phyloP scores from a whole-genome alignment of 202 grass and related monocot genomes.

The Thinopyrum obtusiflorum region DNA sequence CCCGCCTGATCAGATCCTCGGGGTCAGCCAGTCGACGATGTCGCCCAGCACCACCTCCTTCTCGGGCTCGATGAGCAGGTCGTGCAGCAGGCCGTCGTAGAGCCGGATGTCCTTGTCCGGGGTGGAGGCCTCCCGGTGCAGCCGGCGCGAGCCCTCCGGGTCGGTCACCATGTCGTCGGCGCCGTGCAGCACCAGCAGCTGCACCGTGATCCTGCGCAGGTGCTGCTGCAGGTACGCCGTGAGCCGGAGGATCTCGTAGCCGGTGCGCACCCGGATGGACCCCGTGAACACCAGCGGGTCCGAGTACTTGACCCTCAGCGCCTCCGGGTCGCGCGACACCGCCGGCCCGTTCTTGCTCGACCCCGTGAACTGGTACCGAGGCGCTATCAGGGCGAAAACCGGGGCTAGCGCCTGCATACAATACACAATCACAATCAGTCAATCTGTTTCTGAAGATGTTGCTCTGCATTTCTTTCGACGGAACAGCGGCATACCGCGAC shows the following conservation, averaged over 20 bases:
- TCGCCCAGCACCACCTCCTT: constrained; percentile 60
- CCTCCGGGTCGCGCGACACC: constrained; percentile 71
- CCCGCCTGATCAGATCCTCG: constrained; percentile 33
- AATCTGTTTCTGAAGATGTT: not conserved
- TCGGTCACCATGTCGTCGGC: constrained; percentile 67
- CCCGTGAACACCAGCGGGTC: constrained; percentile 88
- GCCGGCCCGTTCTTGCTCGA: constrained; percentile 44
- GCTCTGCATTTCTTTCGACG: not conserved
- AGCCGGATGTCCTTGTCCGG: constrained; percentile 63
- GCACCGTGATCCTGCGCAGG: constrained; percentile 44
- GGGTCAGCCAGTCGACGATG: constrained; percentile 64
- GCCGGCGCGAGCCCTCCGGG: constrained; percentile 52
- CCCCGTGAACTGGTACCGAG: constrained; percentile 60
- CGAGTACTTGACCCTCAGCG: constrained; percentile 65
- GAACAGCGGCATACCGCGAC: constrained; percentile 37
- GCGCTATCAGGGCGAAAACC: constrained; percentile 63
- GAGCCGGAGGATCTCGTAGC: constrained; percentile 83
- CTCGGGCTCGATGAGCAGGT: constrained; percentile 91
- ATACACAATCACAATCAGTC: not conserved
- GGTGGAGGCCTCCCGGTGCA: constrained; percentile 53
- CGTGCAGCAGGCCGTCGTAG: constrained; percentile 65
- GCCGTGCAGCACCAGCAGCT: constrained; percentile 73
- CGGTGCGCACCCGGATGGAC: constrained; percentile 70
- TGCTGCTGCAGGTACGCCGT: constrained; percentile 56
- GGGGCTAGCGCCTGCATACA: constrained; percentile 62